These are phyloP conservation scores for Tilletiaria anomala DNA, from an alignment of 1,284 basidiomycete genomes.

Conservation along the genomic window DNA sequence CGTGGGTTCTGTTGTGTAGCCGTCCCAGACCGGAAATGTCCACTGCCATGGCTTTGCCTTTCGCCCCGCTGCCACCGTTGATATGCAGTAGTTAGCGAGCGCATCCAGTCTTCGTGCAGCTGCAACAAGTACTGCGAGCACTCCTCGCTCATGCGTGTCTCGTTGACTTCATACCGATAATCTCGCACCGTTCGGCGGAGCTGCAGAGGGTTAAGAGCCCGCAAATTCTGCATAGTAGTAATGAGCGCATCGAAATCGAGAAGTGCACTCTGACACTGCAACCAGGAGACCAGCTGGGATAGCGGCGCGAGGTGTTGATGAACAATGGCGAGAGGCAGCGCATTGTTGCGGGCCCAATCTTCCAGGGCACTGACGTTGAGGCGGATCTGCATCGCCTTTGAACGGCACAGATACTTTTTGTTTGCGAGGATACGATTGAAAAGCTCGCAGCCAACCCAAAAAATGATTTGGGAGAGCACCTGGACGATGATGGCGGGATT, in stretches of 20 bases:
- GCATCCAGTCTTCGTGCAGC: constrained; percentile 89
- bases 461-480: constrained; percentile 86
- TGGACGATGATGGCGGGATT: constrained; percentile 81
- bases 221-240: constrained; percentile 74
- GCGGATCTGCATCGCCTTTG: background rate
- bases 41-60: background rate
- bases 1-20: too few relatives aligned
- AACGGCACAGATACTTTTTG: constrained; percentile 85
- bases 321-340: constrained; percentile 62
- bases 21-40: constrained; percentile 18
- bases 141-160: constrained; percentile 81
- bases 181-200: constrained; percentile 84
- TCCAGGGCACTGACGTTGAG: constrained; percentile 75
- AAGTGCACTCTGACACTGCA: constrained; percentile 51
- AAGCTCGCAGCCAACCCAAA: constrained; percentile 68
- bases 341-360: constrained; percentile 75
- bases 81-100: too few relatives aligned
- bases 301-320: constrained; percentile 65
- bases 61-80: constrained; percentile 6
- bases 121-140: constrained; percentile 84
- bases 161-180: constrained; percentile 88
- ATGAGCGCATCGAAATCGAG: constrained; percentile 73
- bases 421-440: constrained; percentile 77
- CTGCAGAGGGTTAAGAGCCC: constrained; percentile 76
- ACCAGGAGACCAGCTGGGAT: constrained; percentile 69